A percentile compares a stretch with the other conserved stretches of the same genome.
Evolutionary conservation across 139 green algal genomes (phyloP).

Genomic region (Nannochloris sp.): DNA sequence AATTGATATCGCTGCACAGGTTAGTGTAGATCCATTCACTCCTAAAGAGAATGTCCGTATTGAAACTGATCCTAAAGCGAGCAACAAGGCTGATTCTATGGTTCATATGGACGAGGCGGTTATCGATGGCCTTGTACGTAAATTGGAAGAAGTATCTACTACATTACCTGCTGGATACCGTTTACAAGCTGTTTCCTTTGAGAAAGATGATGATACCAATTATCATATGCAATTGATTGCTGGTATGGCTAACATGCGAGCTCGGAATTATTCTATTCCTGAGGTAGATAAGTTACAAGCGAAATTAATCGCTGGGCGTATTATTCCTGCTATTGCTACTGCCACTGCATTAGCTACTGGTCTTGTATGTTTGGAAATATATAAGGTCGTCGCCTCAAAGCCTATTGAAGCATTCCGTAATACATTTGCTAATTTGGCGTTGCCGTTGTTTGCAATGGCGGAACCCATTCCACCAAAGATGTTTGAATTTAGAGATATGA

Average conservation of each 20-base stretch:
- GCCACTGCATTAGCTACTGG: slow-evolving; percentile 91
- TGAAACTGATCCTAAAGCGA: slow-evolving; percentile 95
- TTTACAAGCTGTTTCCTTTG: slow-evolving; percentile 72
- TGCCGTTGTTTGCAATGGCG: slow-evolving; percentile 95
- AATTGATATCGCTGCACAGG: slow-evolving; percentile 34
- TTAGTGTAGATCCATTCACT: slow-evolving; percentile 72
- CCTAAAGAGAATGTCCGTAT: slow-evolving; percentile 88
- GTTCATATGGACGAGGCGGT: slow-evolving; percentile 27
- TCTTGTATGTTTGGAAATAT: slow-evolving; percentile 95
- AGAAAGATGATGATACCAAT: slow-evolving; percentile 98
- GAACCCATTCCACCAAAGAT: slow-evolving; percentile 87
- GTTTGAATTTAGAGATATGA: slow-evolving; percentile 49
- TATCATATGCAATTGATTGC: slow-evolving; percentile 93
- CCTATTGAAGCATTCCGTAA: slow-evolving; percentile 87
- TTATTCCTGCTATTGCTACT: slow-evolving; percentile 98
- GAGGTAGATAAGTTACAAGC: slow-evolving; percentile 90
- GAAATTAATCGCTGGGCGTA: slow-evolving; percentile 96
- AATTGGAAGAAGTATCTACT: slow-evolving; percentile 35
- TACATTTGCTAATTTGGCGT: slow-evolving; percentile 96
- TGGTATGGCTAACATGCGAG: slow-evolving; percentile 94
- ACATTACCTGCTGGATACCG: slow-evolving; percentile 48
- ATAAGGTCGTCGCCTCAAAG: slow-evolving; percentile 80
- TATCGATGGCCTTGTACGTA: slow-evolving; percentile 57
- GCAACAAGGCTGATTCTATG: not conserved
- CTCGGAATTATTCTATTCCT: slow-evolving; percentile 84